Percentiles rank a stretch among this genome's conserved stretches.
Conservation (phyloP, 2,329 filamentous ascomycete genomes). For the Hymenoscyphus fraxineus region DNA sequence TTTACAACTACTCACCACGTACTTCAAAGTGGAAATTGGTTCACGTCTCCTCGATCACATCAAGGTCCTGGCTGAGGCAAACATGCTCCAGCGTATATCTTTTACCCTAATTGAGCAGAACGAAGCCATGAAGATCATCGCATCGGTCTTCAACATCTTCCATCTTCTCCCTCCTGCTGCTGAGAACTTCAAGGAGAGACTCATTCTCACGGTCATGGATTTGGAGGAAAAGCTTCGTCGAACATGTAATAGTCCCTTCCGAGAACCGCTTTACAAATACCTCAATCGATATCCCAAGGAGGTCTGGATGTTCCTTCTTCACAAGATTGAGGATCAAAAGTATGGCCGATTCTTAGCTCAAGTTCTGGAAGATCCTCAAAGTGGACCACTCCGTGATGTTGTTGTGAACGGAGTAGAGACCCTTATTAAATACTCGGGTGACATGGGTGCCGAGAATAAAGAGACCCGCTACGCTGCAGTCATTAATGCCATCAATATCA, state of each 20-base stretch:
- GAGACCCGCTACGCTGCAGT: conserved; percentile 67
- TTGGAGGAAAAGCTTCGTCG: conserved; percentile 80
- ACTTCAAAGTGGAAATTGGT: conserved; percentile 99
- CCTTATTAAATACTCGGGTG: conserved; percentile 65
- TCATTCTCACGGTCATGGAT: conserved; percentile 86
- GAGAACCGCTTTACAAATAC: conserved; percentile 85
- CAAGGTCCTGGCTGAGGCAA: conserved; percentile 80
- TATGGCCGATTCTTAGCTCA: conserved; percentile 92
- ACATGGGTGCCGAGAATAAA: conserved; percentile 59
- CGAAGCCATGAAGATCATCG: conserved; percentile 87
- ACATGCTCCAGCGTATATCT: conserved; percentile 79
- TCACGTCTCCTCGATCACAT: conserved; percentile 90
- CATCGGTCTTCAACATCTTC: conserved; percentile 94
- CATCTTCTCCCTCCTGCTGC: conserved; percentile 90
- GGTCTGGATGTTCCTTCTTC: conserved; percentile 75
- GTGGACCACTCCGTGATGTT: conserved; percentile 68
- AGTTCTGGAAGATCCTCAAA: conserved; percentile 71
- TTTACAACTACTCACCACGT: conserved; percentile 88
- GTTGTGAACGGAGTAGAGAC: conserved; percentile 70
- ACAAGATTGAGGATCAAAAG: conserved; percentile 74
- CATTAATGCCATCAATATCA: conserved; percentile 83
- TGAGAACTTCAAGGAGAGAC: conserved; percentile 81
- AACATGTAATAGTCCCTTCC: conserved; percentile 88
- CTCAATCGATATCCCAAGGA: conserved; percentile 91
- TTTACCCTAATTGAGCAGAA: conserved; percentile 95